phyloP scores from a whole-genome alignment of 2,329 filamentous ascomycete species.

The Pseudogymnoascus pannorum region DNA sequence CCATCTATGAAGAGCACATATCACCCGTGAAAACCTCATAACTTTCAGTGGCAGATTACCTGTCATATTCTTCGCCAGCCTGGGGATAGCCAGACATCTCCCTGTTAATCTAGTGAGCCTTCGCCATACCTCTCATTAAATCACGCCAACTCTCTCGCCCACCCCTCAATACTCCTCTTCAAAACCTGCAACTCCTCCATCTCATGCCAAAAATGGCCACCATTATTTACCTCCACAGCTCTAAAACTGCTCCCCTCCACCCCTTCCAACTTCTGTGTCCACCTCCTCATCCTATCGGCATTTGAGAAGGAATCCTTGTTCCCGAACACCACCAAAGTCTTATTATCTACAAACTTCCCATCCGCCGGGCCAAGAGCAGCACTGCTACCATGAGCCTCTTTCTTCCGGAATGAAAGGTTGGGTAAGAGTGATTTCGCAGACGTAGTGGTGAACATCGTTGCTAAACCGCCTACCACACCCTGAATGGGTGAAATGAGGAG shows the following conservation, averaged over 20 bases:
- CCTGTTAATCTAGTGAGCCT: not conserved
- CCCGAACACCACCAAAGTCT: constrained; percentile 67
- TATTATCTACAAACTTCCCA: constrained; percentile 48
- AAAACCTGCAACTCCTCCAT: constrained; percentile 9
- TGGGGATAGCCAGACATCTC: not conserved
- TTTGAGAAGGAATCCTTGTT: constrained; percentile 68
- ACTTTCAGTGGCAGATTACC: not conserved
- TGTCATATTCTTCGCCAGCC: not conserved
- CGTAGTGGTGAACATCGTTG: constrained; percentile 41
- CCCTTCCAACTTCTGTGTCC: constrained; percentile 49
- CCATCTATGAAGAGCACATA: not conserved
- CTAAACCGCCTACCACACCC: constrained; percentile 51
- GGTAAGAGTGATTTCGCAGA: constrained; percentile 24
- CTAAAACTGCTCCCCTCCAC: constrained; percentile 26
- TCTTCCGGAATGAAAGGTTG: not conserved
- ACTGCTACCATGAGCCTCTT: constrained; percentile 24
- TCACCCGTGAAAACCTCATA: not conserved
- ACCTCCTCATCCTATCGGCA: constrained; percentile 54
- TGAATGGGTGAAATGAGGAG: constrained; percentile 63
- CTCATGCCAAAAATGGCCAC: constrained; percentile 46
- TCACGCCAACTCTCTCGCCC: not conserved
- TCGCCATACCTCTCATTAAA: not conserved
- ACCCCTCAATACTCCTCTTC: not conserved
- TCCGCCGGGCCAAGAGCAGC: constrained; percentile 30
- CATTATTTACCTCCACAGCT: constrained; percentile 38